These are phyloP conservation scores for Laetiporus sulphureus DNA, from an alignment of 1,284 basidiomycete genomes.

Conservation along the genomic window DNA sequence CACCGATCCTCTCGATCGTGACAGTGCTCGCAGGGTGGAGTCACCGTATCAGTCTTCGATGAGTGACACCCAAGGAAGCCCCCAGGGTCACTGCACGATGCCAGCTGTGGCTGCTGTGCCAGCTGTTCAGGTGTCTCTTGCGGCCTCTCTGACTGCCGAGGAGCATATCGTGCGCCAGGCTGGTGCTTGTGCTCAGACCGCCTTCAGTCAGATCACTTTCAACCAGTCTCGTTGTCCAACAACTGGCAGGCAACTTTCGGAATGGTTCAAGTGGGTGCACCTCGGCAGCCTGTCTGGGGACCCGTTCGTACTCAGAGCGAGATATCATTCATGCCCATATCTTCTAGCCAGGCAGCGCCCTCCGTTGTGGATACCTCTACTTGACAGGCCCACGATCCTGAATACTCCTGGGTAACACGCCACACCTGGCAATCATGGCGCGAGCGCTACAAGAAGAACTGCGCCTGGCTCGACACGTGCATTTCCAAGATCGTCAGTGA, in stretches of 20 bases:
- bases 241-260: conserved; percentile 6
- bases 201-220: conserved; percentile 11
- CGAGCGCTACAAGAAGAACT: conserved; percentile 78
- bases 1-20: conserved; percentile 5
- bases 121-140: background rate
- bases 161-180: background rate
- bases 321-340: no score
- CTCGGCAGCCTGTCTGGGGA: no score
- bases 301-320: no score
- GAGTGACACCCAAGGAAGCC: no score
- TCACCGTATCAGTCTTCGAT: no score
- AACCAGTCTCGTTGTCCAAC: conserved; percentile 4
- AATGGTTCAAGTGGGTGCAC: no score
- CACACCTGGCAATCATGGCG: conserved; percentile 86
- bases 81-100: background rate
- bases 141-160: background rate
- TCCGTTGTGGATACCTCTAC: no score
- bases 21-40: conserved; percentile 10
- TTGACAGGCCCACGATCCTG: conserved; percentile 60
- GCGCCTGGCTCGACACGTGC: conserved; percentile 51
- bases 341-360: no score
- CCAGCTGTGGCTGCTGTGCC: background rate
- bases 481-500: conserved; percentile 61
- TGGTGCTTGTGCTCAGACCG: conserved; percentile 2
- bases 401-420: conserved; percentile 68